Base-by-base conservation (phyloP, 2,329 filamentous ascomycete genomes). In the Exutisphaerella laricina region DNA sequence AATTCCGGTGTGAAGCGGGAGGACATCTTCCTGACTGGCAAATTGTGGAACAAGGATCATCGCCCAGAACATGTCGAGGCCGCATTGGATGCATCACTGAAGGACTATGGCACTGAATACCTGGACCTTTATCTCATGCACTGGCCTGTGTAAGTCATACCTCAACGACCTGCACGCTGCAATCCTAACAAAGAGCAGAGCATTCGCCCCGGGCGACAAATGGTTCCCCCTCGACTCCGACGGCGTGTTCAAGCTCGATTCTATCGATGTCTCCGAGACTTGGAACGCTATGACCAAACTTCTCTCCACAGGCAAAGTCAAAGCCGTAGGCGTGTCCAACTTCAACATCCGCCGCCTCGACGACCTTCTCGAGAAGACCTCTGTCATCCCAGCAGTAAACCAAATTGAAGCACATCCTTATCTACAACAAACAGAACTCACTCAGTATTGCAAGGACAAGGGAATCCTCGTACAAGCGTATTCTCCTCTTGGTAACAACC, bases 31-130 rank as follows among this genome's bases (percentile, higher is more conserved):
- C 46, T 62, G 21, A 80, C 77, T n/a, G 73, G 71, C 49, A 82
- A 82, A 65, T 66, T 80, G 9, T 81, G 76, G 77, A 79, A 79
- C 63, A 76, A 68, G 9, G 65, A 72, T 29, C 74, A 77, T 53
- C 61, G 82, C 83, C 73, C 79, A 31, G 50, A 72, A 28, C 64
- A 46, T 32, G 39, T 51, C 13, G 49, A 51, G 41, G 37, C 37
- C 22, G 49, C 49, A 2, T 25, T 51, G 28, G 46, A 49, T 31
- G 35, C 62, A 8, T 67, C 64, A 20, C 60, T 75, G 16, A 60
- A 65, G 48, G 61, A 71, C 14, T 58, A 73, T 28, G 63, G 63
- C 16, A 63, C 63, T 1, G 64, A 66, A 13, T 74, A 75, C 52
- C 64, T 75, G 9, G 71, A 75, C 48, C 56, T 75, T 14, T 61